A percentile compares a stretch with the other conserved stretches of the same genome.
phyloP scores from a whole-genome alignment of 148 eudicot species.

The Persicaria tinctoria region DNA sequence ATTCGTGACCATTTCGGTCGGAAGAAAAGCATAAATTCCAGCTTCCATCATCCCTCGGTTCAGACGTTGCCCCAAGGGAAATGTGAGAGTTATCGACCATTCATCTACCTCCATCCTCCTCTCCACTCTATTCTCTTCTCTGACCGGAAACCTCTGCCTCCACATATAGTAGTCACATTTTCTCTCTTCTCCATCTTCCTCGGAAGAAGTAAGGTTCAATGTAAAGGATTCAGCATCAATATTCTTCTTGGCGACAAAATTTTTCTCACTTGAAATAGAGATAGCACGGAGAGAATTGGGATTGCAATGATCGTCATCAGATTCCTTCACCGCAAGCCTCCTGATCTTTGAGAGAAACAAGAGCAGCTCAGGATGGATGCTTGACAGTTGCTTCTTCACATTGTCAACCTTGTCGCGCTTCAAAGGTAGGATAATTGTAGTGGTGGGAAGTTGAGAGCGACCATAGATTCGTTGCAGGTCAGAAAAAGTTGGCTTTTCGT shows the following conservation, averaged over 20 bases:
- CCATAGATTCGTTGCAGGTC: conserved; percentile 40
- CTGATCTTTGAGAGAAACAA: conserved; percentile 58
- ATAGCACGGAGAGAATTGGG: conserved; percentile 37
- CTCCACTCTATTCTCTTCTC: conserved; percentile 35
- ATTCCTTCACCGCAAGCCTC: conserved; percentile 50
- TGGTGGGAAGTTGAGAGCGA: conserved; percentile 35
- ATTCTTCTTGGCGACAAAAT: conserved; percentile 35
- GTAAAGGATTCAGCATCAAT: conserved; percentile 51
- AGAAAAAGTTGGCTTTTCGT: conserved; percentile 37
- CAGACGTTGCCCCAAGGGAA: conserved; percentile 55
- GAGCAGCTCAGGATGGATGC: conserved; percentile 62
- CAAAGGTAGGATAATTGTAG: conserved; percentile 54
- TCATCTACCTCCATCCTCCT: conserved; percentile 53
- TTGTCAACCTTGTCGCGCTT: conserved; percentile 50
- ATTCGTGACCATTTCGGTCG: conserved; percentile 65
- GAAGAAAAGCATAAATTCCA: conserved; percentile 62
- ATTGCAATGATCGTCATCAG: conserved; percentile 22
- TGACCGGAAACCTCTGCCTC: conserved; percentile 66
- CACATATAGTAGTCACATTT: conserved; percentile 64
- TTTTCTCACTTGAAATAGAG: conserved; percentile 46
- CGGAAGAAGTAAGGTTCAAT: conserved; percentile 42
- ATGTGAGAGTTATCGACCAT: conserved; percentile 55
- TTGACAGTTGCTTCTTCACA: conserved; percentile 56
- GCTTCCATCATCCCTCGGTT: conserved; percentile 33
- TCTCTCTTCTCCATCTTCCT: conserved; percentile 16